Evolutionary conservation across 306 rosid genomes (phyloP).

Genomic region (Pyrus communis): DNA sequence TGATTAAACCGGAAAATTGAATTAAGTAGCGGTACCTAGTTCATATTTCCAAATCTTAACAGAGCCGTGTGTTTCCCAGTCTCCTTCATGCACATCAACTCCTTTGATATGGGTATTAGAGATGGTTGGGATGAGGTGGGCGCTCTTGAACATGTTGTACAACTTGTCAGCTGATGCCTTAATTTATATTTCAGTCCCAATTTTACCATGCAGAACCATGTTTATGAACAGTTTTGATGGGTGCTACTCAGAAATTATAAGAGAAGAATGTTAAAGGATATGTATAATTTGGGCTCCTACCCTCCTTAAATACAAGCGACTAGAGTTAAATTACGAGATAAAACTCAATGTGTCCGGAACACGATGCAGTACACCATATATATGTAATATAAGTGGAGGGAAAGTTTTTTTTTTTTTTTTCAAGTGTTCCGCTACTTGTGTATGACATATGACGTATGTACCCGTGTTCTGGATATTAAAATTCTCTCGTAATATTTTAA

Average conservation of each 20-base stretch:
- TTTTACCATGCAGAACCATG: conserved; percentile 14
- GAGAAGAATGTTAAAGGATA: background rate
- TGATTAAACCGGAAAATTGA: background rate
- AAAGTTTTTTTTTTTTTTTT: no score
- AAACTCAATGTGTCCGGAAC: no score
- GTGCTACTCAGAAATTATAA: background rate
- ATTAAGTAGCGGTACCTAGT: background rate
- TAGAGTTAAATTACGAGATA: background rate
- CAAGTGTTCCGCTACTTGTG: no score
- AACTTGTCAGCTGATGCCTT: conserved; percentile 17
- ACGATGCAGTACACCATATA: no score
- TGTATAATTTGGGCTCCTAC: background rate
- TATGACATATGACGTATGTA: no score
- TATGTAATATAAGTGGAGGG: no score
- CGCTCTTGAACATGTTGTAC: conserved; percentile 20
- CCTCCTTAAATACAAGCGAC: background rate
- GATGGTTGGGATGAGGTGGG: conserved; percentile 16
- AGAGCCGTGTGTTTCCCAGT: conserved; percentile 32
- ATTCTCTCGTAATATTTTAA: no score
- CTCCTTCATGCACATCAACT: conserved; percentile 33
- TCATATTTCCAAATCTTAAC: conserved; percentile 27
- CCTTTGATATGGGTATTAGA: conserved; percentile 7
- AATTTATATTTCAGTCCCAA: conserved; percentile 21
- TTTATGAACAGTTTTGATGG: background rate
- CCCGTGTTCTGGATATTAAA: no score